A percentile compares a stretch with the other conserved stretches of the same genome.
Evolutionary conservation across 352 stramenopile genomes (phyloP).

Genomic region (Pythium dissotocum): DNA sequence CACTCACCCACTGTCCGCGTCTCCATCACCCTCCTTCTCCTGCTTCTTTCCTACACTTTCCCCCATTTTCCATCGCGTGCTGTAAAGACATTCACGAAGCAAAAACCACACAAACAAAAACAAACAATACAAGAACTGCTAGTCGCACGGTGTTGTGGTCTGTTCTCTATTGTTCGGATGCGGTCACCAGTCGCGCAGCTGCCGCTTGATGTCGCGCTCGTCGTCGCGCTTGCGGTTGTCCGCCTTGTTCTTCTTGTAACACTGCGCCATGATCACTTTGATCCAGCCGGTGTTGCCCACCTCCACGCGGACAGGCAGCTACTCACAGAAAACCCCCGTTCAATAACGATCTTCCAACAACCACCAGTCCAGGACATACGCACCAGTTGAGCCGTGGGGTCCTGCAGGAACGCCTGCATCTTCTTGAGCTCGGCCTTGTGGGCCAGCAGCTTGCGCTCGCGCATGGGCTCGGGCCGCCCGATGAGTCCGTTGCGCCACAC

Average conservation of each 20-base stretch:
- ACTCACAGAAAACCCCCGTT: neutral
- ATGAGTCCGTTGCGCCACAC: constrained; percentile 80
- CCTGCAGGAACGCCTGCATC: constrained; percentile 59
- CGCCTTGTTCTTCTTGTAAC: constrained; percentile 61
- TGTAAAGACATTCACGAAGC: constrained; percentile 3
- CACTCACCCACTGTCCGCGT: neutral
- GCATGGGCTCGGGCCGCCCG: constrained; percentile 61
- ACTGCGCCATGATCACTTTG: constrained; percentile 79
- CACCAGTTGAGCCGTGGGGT: constrained; percentile 75
- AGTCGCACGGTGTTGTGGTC: constrained; percentile 1
- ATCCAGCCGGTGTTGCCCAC: constrained; percentile 81
- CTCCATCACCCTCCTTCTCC: neutral
- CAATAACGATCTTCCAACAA: neutral
- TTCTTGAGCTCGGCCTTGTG: constrained; percentile 80
- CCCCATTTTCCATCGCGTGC: neutral
- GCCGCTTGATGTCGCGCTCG: constrained; percentile 70
- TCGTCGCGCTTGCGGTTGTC: constrained; percentile 79
- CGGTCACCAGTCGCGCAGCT: constrained; percentile 72
- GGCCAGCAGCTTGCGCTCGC: constrained; percentile 74
- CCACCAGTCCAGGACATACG: neutral
- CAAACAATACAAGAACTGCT: constrained; percentile 3
- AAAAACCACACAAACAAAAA: neutral
- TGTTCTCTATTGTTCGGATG: neutral
- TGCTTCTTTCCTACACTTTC: neutral
- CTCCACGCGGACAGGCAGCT: constrained; percentile 78